Conservation (phyloP, 2,329 filamentous ascomycete species). For the Xylaria sp. region DNA sequence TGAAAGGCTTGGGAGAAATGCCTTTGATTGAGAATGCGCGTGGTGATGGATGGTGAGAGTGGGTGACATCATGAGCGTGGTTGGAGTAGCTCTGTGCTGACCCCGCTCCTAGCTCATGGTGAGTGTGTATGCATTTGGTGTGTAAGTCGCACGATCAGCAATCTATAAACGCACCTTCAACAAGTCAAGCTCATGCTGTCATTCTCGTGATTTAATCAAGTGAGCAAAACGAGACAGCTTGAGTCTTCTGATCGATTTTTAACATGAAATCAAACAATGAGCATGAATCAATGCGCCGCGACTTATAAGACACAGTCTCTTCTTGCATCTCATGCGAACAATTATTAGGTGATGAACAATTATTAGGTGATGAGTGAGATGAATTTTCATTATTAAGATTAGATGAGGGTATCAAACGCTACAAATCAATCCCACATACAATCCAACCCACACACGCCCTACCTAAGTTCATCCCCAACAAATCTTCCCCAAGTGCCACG, state of each 20-base stretch:
- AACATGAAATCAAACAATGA: background rate
- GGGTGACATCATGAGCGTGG: conserved; percentile 27
- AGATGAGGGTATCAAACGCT: conserved; percentile 14
- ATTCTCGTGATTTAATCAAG: background rate
- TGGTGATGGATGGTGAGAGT: background rate
- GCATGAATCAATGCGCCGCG: background rate
- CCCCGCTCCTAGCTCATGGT: background rate
- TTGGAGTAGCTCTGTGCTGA: conserved; percentile 3
- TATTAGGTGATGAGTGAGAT: no score
- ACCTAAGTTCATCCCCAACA: conserved; percentile 24
- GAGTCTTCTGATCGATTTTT: background rate
- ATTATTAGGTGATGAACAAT: no score
- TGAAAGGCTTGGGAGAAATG: background rate
- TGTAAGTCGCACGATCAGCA: background rate
- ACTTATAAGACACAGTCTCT: background rate
- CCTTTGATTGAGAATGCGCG: background rate
- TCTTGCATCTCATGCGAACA: background rate
- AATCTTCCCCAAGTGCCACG: conserved; percentile 40
- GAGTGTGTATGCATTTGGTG: background rate
- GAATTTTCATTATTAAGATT: no score
- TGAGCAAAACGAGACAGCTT: background rate
- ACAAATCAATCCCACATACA: background rate
- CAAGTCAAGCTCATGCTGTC: background rate
- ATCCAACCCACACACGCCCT: background rate
- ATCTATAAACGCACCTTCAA: background rate